Percentiles rank a stretch among this genome's conserved stretches.
phyloP scores from a whole-genome alignment of 176 grass and related monocot genomes.

The Thinopyrum elongatum region DNA sequence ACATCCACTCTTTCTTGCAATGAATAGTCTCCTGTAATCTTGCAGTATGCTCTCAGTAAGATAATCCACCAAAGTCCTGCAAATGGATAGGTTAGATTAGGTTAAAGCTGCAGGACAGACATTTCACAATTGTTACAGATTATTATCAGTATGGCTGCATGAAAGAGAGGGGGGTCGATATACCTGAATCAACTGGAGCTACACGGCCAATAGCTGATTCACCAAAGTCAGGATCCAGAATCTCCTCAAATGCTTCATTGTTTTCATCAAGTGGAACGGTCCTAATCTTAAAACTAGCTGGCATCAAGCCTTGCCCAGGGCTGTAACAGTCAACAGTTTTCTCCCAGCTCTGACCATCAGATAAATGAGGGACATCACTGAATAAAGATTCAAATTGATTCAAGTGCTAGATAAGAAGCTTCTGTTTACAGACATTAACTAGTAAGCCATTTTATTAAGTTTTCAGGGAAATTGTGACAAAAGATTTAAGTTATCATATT shows the following conservation, averaged over 20 bases:
- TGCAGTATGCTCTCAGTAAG: constrained; percentile 81
- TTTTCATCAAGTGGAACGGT: constrained; percentile 62
- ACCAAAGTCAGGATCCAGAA: constrained; percentile 82
- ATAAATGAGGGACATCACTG: constrained; percentile 13
- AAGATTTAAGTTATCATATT: neutral
- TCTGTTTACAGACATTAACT: neutral
- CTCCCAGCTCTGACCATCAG: constrained; percentile 79
- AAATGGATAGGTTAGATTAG: constrained; percentile 4
- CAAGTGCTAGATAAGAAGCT: constrained; percentile 2
- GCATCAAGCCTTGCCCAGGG: constrained; percentile 85
- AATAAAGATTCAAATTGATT: constrained; percentile 2
- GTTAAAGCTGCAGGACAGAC: constrained; percentile 7
- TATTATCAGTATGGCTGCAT: neutral
- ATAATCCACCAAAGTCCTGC: constrained; percentile 89
- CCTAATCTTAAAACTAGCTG: constrained; percentile 79
- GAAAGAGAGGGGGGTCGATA: neutral
- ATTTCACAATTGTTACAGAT: neutral
- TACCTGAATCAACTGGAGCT: constrained; percentile 86
- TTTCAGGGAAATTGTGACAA: neutral
- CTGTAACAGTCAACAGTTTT: constrained; percentile 90
- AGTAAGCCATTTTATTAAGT: neutral
- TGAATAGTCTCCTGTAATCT: constrained; percentile 66
- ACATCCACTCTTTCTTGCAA: constrained; percentile 79
- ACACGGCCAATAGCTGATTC: constrained; percentile 83
- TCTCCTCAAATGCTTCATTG: constrained; percentile 73